Percentiles rank a stretch among this genome's conserved stretches.
Evolutionary conservation across 257 asterid genomes (phyloP).

Genomic region (Pogostemon cablin): DNA sequence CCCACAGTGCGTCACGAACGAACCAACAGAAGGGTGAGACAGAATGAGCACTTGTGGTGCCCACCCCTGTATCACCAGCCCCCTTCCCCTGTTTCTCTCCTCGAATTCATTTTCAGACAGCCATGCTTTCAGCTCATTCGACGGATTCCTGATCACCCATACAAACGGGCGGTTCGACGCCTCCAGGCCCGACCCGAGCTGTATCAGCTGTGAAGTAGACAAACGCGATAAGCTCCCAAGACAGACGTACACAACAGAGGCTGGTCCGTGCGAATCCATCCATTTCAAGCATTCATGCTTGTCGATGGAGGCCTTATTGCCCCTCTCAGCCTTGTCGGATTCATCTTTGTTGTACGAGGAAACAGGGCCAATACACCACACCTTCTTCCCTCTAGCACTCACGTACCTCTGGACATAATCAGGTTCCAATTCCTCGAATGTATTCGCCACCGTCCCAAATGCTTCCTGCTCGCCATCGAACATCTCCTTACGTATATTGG

Average conservation of each 20-base stretch:
- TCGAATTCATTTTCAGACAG: constrained; percentile 40
- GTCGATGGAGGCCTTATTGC: constrained; percentile 35
- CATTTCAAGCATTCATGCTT: constrained; percentile 44
- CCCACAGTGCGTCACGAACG: constrained; percentile 61
- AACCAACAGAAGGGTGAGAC: constrained; percentile 54
- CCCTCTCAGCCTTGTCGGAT: constrained; percentile 48
- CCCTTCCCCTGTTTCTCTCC: constrained; percentile 42
- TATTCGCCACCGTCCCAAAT: constrained; percentile 50
- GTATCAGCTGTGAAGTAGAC: constrained; percentile 41
- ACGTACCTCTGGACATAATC: constrained; percentile 34
- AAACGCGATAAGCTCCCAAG: constrained; percentile 50
- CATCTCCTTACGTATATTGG: constrained; percentile 12
- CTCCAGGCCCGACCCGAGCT: constrained; percentile 55
- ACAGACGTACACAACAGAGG: constrained; percentile 47
- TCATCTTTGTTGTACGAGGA: constrained; percentile 42
- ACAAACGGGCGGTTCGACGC: constrained; percentile 44
- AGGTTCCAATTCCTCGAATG: constrained; percentile 50
- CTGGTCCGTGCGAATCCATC: constrained; percentile 40
- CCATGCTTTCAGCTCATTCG: constrained; percentile 46
- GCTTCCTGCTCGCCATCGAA: constrained; percentile 39
- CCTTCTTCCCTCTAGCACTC: constrained; percentile 31
- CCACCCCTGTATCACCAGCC: constrained; percentile 54
- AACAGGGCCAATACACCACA: constrained; percentile 61
- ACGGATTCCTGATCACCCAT: constrained; percentile 45
- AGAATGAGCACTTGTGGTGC: constrained; percentile 63